Evolutionary conservation across 2,329 filamentous ascomycete species (phyloP), one percentile per base, ranked within the genome.

Genomic region (Simplicillium sp.): DNA sequence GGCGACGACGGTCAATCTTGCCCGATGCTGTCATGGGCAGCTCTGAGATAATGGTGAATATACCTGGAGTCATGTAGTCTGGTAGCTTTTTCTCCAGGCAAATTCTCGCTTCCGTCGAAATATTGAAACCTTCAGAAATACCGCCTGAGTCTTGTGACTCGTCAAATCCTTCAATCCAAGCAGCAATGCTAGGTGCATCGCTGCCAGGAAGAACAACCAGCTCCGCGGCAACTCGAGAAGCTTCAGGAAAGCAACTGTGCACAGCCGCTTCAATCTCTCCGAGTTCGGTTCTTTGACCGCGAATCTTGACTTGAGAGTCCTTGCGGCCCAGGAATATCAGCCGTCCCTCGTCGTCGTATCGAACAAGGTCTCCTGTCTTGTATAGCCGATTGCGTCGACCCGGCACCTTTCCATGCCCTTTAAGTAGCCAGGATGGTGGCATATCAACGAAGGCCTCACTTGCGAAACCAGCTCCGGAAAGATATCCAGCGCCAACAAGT

Each of bases 251-350:
- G 20, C 20, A 25, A 25, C 20, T 25, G 20, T 25, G 20, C 20
- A 33, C 31, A 33, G 31, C 31, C 12, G 12, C 4, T 17, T 40
- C 38, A 11, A 40, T 25, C 14, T 40, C 38, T 7, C 13, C 39
- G 2, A 68, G 57, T 53, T 68, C 76, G 42, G 71, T 58, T 41
- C 70, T 51, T 41, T 65, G 74, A 35, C 76, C 76, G 20, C 65
- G 61, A 11, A 77, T 52, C 49, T 77, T 77, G 36, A 76, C 62
- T 50, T 76, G 71, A 1, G 61, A 61, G 48, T 76, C 72, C 46
- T 69, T 70, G 31, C 37, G 37, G 3, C 37, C 37, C n/a, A 39
- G 12, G 14, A 29, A 39, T 4, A 29, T 14, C 2, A 39, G 15
- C 8, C n/a, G 18, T 4, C 37, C 37, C 13, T 33, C 13, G 7